phyloP scores from a whole-genome alignment of 2,329 filamentous ascomycete species.

The Conoideocrella luteorostrata region DNA sequence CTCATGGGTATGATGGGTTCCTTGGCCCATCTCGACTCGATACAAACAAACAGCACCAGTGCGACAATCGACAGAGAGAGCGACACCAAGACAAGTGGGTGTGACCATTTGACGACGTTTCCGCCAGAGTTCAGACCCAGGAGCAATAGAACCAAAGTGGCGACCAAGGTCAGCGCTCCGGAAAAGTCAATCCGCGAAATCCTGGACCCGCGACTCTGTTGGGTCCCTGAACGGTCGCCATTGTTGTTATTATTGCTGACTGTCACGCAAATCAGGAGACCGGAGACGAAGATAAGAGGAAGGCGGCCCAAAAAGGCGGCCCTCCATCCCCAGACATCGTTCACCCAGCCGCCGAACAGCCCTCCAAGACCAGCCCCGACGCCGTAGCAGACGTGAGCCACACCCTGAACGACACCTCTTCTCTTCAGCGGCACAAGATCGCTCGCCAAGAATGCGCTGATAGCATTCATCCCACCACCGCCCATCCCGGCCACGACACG shows the following conservation, averaged over 20 bases:
- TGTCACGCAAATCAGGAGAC: too few species aligned
- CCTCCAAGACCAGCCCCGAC: background rate
- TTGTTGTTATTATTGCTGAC: too few species aligned
- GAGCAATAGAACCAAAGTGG: constrained; percentile 60
- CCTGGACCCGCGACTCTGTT: constrained; percentile 56
- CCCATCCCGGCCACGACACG: constrained; percentile 70
- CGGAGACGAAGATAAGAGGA: background rate
- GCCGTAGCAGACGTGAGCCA: background rate
- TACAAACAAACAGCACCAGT: constrained; percentile 56
- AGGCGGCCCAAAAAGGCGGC: constrained; percentile 24
- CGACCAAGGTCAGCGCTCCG: constrained; percentile 55
- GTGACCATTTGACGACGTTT: constrained; percentile 68
- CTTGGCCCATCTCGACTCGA: constrained; percentile 54
- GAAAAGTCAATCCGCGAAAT: constrained; percentile 67
- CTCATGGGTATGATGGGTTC: constrained; percentile 75
- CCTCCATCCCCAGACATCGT: background rate
- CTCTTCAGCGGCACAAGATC: constrained; percentile 60
- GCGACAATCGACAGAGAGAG: constrained; percentile 53
- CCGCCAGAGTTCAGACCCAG: constrained; percentile 70
- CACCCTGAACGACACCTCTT: background rate
- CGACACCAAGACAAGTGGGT: constrained; percentile 60
- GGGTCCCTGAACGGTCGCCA: too few species aligned
- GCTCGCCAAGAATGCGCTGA: constrained; percentile 53
- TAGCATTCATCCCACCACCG: constrained; percentile 64
- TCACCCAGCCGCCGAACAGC: background rate